Percentiles rank a stretch among this genome's conserved stretches.
These are phyloP conservation scores for Mimosa bimucronata DNA, from an alignment of 306 rosid species.

Conservation along the genomic window DNA sequence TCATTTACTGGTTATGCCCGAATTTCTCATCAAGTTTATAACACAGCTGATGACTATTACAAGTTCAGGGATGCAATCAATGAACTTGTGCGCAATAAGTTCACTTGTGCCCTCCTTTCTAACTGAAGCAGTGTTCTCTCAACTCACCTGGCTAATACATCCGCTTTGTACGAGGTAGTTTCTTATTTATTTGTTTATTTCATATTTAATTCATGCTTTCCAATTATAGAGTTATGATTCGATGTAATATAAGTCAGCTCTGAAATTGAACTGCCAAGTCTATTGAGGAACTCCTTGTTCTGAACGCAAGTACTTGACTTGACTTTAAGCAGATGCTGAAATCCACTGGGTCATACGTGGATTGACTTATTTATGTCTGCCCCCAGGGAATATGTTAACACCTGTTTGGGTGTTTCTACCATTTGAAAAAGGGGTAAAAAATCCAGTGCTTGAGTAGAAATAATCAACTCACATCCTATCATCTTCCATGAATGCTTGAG, in stretches of 20 bases:
- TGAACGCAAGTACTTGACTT: background rate
- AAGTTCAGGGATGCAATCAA: conserved; percentile 77
- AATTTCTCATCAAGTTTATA: conserved; percentile 91
- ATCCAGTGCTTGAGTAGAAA: background rate
- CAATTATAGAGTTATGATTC: conserved; percentile 22
- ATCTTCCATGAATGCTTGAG: background rate
- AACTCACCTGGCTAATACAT: background rate
- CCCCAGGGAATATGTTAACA: background rate
- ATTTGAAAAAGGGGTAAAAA: background rate
- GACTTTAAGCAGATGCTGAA: conserved; percentile 1
- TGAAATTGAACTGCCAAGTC: background rate
- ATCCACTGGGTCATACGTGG: background rate
- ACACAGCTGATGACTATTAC: conserved; percentile 75
- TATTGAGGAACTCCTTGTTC: conserved; percentile 23
- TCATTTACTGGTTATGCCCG: conserved; percentile 82
- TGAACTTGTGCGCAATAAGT: conserved; percentile 65
- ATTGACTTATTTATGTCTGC: background rate
- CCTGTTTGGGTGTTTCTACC: conserved; percentile 10
- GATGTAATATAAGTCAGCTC: background rate
- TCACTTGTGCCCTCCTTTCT: conserved; percentile 67
- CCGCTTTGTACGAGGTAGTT: conserved; percentile 4
- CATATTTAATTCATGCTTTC: conserved; percentile 2
- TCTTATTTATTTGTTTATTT: conserved; percentile 13
- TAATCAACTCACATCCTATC: background rate
- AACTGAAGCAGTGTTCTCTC: conserved; percentile 55